Base-by-base conservation (phyloP, 306 rosid genomes). In the Dryas octopetala region DNA sequence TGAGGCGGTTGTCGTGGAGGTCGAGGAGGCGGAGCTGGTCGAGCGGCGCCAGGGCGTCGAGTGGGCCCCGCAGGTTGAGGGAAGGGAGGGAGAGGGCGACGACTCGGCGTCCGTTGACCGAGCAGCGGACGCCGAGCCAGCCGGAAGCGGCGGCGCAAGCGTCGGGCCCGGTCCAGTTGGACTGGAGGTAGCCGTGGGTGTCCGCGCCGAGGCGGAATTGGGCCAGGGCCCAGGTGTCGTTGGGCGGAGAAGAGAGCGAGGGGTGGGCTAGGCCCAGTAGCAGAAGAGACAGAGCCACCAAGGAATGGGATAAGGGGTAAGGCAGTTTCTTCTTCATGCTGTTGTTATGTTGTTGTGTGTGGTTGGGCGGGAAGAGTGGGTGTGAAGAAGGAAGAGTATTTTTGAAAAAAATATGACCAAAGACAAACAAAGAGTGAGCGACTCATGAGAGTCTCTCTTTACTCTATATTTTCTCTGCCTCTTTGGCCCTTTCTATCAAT, bases 21-120 rank as follows among this genome's bases (percentile, higher is more conserved):
- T 92, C 97, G 14, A 92, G 90, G 53, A 89, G 70, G 68, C 98
- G 97, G 58, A 95, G 96, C 74, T 92, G 95, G 74, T 93, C 83
- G 44, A 95, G 91, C 3, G 71, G 43, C 3, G 98, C 65, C 0
- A 95, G 87, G 4, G 87, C 54, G 19, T 84, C 82, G 4, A 95
- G 69, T 0, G 97, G 90, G 11, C 99, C 99, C 3, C 99, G 90
- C 32, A 95, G 95, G 68, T 85, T 86, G 74, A 89, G 88, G 14
- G 98, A 86, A 62, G 97, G 92, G 43, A 95, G 96, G 4, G 86
- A 74, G 64, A 95, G 86, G 16, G 77, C 61, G 40, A 79, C 8
- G 79, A 92, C 96, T 0, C 93, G 89, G 62, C 40, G 43, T 4
- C 82, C 81, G 63, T 40, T 76, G 28, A 76, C 15, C 43, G 97